These are phyloP conservation scores for Neurospora sp. DNA, from an alignment of 495 filamentous ascomycete genomes.

Conservation along the genomic window DNA sequence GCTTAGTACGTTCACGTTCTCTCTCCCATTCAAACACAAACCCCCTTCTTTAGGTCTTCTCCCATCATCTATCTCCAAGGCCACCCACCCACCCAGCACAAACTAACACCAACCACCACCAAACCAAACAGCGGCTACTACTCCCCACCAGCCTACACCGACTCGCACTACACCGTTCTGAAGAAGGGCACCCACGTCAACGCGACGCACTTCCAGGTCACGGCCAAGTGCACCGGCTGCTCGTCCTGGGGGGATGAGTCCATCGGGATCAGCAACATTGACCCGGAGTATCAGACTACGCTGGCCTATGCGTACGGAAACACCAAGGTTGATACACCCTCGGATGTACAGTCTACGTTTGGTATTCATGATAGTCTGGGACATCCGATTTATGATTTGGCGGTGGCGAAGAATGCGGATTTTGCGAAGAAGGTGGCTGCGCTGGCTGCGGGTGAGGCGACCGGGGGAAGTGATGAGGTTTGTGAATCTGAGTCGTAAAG, in stretches of 20 bases:
- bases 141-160: constrained; percentile 24
- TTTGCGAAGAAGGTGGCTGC: constrained; percentile 16
- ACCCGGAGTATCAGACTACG: constrained; percentile 24
- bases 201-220: constrained; percentile 37
- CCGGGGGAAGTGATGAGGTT: not conserved
- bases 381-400: constrained; percentile 33
- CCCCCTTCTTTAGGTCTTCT: not conserved
- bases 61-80: not conserved
- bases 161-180: constrained; percentile 30
- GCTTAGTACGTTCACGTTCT: constrained; percentile 26
- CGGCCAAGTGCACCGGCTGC: constrained; percentile 34
- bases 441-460: not conserved
- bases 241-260: constrained; percentile 34
- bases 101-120: not conserved
- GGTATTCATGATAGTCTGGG: constrained; percentile 37
- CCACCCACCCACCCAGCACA: not conserved
- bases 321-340: constrained; percentile 26
- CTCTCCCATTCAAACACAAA: not conserved
- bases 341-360: constrained; percentile 23
- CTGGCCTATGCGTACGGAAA: constrained; percentile 32
- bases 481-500: not conserved
- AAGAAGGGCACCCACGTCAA: constrained; percentile 32
- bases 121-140: constrained; percentile 31
- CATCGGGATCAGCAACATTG: constrained; percentile 27
- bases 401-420: constrained; percentile 15